A percentile compares a stretch with the other conserved stretches of the same genome.
Evolutionary conservation across 495 filamentous ascomycete genomes (phyloP).

Genomic region (Podospora fimiseda): DNA sequence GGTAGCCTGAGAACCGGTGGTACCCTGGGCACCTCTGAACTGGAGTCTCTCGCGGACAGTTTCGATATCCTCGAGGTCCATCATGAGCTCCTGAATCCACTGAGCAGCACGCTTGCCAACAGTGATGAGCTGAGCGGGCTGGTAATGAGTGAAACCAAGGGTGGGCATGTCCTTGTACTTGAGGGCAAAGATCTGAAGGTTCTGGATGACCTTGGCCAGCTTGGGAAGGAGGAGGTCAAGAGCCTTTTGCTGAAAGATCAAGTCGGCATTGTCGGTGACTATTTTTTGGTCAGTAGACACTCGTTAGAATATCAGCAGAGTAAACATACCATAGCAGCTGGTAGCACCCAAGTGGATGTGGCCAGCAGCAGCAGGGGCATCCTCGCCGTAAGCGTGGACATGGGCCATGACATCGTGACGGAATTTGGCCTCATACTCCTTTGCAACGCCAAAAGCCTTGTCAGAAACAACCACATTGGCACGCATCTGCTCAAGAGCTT

Average conservation of each 20-base stretch:
- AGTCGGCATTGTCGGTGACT: constrained; percentile 79
- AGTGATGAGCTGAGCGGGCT: constrained; percentile 57
- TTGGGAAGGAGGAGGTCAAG: constrained; percentile 78
- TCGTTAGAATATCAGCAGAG: no score
- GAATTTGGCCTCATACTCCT: constrained; percentile 59
- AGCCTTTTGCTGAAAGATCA: constrained; percentile 71
- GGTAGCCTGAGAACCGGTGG: constrained; percentile 52
- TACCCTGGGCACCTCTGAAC: constrained; percentile 56
- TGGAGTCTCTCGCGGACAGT: constrained; percentile 63
- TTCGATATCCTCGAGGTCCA: constrained; percentile 81
- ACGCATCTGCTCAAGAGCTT: constrained; percentile 71
- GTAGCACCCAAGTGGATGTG: constrained; percentile 71
- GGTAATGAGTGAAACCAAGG: constrained; percentile 82
- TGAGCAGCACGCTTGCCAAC: constrained; percentile 69
- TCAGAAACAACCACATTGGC: constrained; percentile 67
- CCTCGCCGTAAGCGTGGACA: constrained; percentile 58
- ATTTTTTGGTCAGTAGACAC: no score
- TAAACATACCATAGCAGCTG: constrained; percentile 31
- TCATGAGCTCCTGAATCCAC: constrained; percentile 84
- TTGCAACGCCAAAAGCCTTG: constrained; percentile 69
- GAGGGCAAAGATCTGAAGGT: constrained; percentile 69
- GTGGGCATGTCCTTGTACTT: constrained; percentile 60
- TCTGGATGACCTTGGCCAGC: constrained; percentile 76
- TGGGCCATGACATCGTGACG: constrained; percentile 56
- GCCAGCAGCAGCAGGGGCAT: constrained; percentile 74